Percentiles rank a stretch among this genome's conserved stretches.
Evolutionary conservation across 2,329 filamentous ascomycete species (phyloP).

Genomic region (Colletotrichum higginsianum): DNA sequence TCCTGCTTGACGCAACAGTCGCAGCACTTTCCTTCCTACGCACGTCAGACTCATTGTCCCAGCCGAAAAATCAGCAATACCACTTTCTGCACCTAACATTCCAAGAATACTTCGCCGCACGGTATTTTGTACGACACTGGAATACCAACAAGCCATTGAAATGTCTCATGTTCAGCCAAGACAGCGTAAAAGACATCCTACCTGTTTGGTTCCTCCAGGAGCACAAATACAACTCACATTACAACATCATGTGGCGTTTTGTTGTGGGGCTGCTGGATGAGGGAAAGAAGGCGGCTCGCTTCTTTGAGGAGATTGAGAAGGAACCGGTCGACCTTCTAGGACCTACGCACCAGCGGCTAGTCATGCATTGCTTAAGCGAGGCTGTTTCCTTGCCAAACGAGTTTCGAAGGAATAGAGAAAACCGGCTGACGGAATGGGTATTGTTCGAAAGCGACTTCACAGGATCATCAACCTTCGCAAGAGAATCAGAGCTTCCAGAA

Average conservation of each 20-base stretch:
- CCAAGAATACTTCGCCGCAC: slow-evolving; percentile 35
- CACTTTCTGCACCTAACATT: slow-evolving; percentile 37
- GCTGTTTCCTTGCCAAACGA: slow-evolving; percentile 26
- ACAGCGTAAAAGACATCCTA: neutral
- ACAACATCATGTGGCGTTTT: slow-evolving; percentile 22
- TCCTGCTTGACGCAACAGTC: neutral
- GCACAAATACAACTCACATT: slow-evolving; percentile 9
- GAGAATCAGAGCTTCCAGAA: slow-evolving; percentile 43
- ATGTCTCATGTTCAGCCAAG: neutral
- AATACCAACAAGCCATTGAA: neutral
- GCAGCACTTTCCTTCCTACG: slow-evolving; percentile 6
- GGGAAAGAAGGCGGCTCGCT: slow-evolving; percentile 5
- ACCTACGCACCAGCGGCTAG: slow-evolving; percentile 53
- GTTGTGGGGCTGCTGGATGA: slow-evolving; percentile 7
- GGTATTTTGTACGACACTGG: slow-evolving; percentile 24
- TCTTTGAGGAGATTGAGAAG: slow-evolving; percentile 46
- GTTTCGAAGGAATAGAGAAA: slow-evolving; percentile 41
- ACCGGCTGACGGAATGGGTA: slow-evolving; percentile 42
- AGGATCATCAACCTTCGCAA: slow-evolving; percentile 25
- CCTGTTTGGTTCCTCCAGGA: neutral
- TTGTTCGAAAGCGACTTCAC: slow-evolving; percentile 45
- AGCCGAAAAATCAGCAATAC: neutral
- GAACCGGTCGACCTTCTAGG: slow-evolving; percentile 55
- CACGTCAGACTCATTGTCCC: slow-evolving; percentile 23
- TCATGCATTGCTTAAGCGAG: slow-evolving; percentile 57